Conservation (phyloP, 768 basidiomycete genomes). For the Exidia glandulosa region DNA sequence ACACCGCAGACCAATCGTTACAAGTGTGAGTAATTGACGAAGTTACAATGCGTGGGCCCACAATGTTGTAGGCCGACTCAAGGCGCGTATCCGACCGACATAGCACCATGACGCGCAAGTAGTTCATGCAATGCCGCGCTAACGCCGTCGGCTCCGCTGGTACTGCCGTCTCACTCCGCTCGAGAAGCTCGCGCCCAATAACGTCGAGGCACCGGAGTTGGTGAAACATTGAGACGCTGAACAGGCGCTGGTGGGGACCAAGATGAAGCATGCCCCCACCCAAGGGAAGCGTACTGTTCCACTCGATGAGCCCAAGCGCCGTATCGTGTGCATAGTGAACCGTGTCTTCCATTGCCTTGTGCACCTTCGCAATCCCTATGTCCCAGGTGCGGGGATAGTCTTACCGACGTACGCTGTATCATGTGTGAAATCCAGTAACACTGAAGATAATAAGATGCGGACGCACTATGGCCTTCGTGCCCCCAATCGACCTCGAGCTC, state of each 20-base stretch:
- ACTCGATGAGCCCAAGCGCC: constrained; percentile 15
- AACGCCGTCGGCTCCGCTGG: neutral
- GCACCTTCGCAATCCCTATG: neutral
- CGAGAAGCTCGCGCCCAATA: constrained; percentile 18
- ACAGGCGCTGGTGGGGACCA: constrained; percentile 14
- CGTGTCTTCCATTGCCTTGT: constrained; percentile 15
- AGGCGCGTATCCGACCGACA: constrained; percentile 25
- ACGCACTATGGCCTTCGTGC: no score
- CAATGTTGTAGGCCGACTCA: constrained; percentile 7
- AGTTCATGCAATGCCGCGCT: constrained; percentile 29
- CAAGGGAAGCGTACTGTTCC: constrained; percentile 12
- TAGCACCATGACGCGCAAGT: constrained; percentile 26
- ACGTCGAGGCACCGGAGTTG: constrained; percentile 30
- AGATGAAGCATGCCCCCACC: constrained; percentile 16
- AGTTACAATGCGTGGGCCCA: neutral
- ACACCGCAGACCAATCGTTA: neutral
- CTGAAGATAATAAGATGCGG: no score
- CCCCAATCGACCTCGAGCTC: no score
- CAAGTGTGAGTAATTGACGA: neutral
- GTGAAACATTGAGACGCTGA: constrained; percentile 28
- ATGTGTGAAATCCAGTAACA: no score
- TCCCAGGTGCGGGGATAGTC: neutral
- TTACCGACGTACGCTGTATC: no score
- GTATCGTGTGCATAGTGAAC: constrained; percentile 12
- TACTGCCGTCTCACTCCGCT: neutral